A percentile compares a stretch with the other conserved stretches of the same genome.
These are phyloP conservation scores for Populus hybrid DNA, from an alignment of 441 rosid species.

Conservation along the genomic window DNA sequence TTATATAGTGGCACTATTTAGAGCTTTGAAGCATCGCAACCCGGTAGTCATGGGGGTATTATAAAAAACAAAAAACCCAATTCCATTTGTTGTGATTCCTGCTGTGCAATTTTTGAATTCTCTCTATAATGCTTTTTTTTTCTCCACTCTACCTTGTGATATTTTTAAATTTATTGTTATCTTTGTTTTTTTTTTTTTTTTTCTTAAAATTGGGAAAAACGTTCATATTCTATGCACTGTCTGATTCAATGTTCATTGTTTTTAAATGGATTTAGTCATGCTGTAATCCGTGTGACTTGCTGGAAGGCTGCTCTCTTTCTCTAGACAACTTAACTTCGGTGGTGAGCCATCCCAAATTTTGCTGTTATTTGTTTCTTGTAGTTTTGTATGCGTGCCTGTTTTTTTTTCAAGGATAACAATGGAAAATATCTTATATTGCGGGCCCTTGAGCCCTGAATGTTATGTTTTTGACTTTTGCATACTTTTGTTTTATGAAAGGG, in stretches of 20 bases:
- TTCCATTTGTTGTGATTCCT: not conserved
- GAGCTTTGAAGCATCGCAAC: slow-evolving; percentile 81
- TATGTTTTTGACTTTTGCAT: no score
- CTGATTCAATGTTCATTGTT: not conserved
- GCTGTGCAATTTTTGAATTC: not conserved
- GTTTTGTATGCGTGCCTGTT: not conserved
- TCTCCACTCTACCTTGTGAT: not conserved
- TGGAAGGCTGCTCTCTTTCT: not conserved
- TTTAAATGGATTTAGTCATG: not conserved
- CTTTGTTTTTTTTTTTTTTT: no score
- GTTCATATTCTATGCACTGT: not conserved
- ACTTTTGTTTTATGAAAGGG: not conserved
- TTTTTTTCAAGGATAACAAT: no score
- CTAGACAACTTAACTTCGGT: not conserved
- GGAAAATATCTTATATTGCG: not conserved
- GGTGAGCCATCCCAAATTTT: not conserved
- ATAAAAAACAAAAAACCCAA: not conserved
- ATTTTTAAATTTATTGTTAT: not conserved
- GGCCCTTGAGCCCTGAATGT: not conserved
- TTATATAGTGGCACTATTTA: no score
- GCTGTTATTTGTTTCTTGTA: not conserved
- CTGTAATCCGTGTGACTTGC: not conserved
- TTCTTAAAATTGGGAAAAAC: no score
- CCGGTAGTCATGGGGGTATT: slow-evolving; percentile 54
- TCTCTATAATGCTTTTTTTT: not conserved